Base-by-base conservation (phyloP, 2,329 filamentous ascomycete genomes). In the Colletotrichum magnum region DNA sequence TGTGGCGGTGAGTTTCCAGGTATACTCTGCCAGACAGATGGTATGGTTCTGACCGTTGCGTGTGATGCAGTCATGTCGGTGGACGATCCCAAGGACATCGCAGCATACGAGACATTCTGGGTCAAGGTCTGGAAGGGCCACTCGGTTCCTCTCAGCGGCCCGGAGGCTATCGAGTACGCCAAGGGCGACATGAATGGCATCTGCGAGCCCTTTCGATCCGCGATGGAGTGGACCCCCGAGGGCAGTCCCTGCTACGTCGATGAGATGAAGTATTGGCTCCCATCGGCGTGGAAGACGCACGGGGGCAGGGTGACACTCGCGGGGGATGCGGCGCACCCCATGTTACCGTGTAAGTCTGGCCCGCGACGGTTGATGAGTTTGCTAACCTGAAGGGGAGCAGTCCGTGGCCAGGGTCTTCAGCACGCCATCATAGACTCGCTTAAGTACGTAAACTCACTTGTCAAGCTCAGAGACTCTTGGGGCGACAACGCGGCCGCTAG, bases 331-430 rank as follows among this genome's bases (percentile, higher is more conserved):
- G 79, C 77, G 5, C 81, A 86, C 74, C 80, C 84, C 0, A 85
- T 86, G 83, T 73, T 83, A 15, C 77, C 79, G 32, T 82, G 79
- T 81, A 73, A 72, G 75, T 69, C 6, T 4, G 39, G 16, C 21
- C 69, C 2, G 41, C 24, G 15, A 5, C 6, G 21, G 10, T 10
- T 3, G 21, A 21, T 6, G 36, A 1, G 13, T 18, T 26, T 15
- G 2, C 10, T 56, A 39, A 48, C 13, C 41, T 43, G 47, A 53
- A 57, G 51, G 68, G 26, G 10, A 24, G 21, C n/a, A 79, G 78
- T 80, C 70, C 80, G 83, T n/a, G 83, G 82, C 0, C 83, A 85
- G 71, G 82, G 82, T 7, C 78, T 83, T 43, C 83, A 85, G 66
- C 80, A 84, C 69, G 79, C 78, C 36, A 80, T 85, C 50, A 74